Evolutionary conservation across 2,329 filamentous ascomycete species (phyloP).

Genomic region (Acephala macrosclerotiorum): DNA sequence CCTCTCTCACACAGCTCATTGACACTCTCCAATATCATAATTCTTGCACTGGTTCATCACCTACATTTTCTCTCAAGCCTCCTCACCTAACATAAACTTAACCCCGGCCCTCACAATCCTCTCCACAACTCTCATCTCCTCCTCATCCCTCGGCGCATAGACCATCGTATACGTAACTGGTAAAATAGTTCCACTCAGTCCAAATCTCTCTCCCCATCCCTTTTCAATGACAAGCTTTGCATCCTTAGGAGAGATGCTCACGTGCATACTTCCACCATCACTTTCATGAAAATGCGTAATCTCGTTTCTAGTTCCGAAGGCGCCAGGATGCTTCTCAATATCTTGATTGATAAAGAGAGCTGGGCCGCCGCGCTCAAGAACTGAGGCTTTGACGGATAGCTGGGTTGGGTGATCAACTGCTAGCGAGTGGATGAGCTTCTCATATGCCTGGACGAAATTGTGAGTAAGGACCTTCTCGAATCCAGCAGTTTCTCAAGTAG

Average conservation of each 20-base stretch:
- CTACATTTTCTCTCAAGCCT: not conserved
- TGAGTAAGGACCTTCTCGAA: too few species aligned
- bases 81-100: constrained; percentile 18
- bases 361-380: constrained; percentile 13
- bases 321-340: constrained; percentile 7
- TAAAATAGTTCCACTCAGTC: constrained; percentile 17
- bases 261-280: constrained; percentile 31
- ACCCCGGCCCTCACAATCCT: constrained; percentile 24
- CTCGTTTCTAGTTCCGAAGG: constrained; percentile 16
- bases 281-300: constrained; percentile 26
- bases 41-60: too few species aligned
- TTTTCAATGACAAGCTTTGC: constrained; percentile 30
- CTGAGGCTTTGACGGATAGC: constrained; percentile 11
- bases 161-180: constrained; percentile 30
- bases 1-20: too few species aligned
- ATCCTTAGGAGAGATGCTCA: constrained; percentile 26
- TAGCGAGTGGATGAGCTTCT: constrained; percentile 6
- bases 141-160: constrained; percentile 31
- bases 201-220: constrained; percentile 32
- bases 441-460: not conserved
- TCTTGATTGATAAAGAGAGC: constrained; percentile 11
- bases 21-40: too few species aligned
- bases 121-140: constrained; percentile 26
- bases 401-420: not conserved
- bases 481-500: too few species aligned